Conservation (phyloP, 345 rosid species). For the Citrus maxima region DNA sequence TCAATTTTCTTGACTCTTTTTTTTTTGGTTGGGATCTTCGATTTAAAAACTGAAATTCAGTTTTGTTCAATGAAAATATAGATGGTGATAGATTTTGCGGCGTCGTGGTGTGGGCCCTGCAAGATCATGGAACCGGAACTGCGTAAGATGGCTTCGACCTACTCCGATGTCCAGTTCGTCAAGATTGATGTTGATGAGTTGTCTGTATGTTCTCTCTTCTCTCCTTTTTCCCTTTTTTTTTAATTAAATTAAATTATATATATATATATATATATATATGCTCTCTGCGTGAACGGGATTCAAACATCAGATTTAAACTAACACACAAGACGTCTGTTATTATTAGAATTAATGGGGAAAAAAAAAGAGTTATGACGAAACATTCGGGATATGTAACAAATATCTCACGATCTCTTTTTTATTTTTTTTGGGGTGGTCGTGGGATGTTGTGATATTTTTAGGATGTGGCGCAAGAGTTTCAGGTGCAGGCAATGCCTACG, state of each 20-base stretch:
- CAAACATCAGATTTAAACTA: too few species aligned
- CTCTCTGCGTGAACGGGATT: too few species aligned
- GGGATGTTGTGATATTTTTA: conserved; percentile 17
- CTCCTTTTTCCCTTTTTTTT: neutral
- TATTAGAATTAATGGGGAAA: too few species aligned
- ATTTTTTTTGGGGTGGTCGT: neutral
- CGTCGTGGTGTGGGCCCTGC: conserved; percentile 93
- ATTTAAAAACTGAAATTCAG: neutral
- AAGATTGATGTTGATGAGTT: conserved; percentile 88
- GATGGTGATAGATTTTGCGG: conserved; percentile 80
- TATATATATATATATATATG: too few species aligned
- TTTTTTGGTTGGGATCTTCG: neutral
- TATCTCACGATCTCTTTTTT: neutral
- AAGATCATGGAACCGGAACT: conserved; percentile 60
- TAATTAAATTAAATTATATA: too few species aligned
- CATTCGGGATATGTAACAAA: too few species aligned
- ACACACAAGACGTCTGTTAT: too few species aligned
- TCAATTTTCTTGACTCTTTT: neutral
- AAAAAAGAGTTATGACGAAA: too few species aligned
- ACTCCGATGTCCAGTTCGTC: conserved; percentile 55
- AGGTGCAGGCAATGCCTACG: conserved; percentile 83
- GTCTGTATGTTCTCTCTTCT: conserved; percentile 41
- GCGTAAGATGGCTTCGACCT: conserved; percentile 41
- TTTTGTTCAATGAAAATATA: conserved; percentile 1
- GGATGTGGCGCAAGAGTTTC: conserved; percentile 74